Evolutionary conservation across 495 filamentous ascomycete species (phyloP), one percentile per base, ranked within the genome.

Genomic region (Penicillium diatomitis): DNA sequence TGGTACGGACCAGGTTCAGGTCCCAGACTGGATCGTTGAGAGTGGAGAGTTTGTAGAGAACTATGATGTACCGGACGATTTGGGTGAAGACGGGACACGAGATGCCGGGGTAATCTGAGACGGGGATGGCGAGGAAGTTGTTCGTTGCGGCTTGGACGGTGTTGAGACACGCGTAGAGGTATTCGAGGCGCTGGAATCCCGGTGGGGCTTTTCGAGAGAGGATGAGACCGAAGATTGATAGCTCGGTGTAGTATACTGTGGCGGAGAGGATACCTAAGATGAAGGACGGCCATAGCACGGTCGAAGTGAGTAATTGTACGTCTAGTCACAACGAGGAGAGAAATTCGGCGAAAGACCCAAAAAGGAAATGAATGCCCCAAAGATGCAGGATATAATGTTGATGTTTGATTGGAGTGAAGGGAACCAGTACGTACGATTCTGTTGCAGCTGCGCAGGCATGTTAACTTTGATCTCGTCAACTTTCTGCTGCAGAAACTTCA

Each of bases 21-120:
- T 61, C 54, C 57, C 57, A 61, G 5, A 47, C 51, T 1, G 57
- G 51, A 41, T 55, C 51, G 8, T 61, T 50, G 35, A 61, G 45
- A 8, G 52, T 57, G 3, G 57, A 54, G 0, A 61, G 45, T 0
- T 50, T 49, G 29, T 47, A 54, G 4, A 61, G 48, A 0, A 46
- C 34, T 1, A 57, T 37, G 6, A 60, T 10, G 36, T 46, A 57
- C 8, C 51, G 57, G 5, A 49, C 42, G 1, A 49, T n/a, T 27
- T 53, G 49, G 34, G 51, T 47, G 9, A 56, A 32, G 4, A 45
- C 28, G 3, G 48, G 49, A 5, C 48, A 35, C 0, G 54, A 32
- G 5, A 55, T 30, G 12, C 35, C 48, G 5, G 49, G 9, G 34
- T 48, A 57, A 4, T 32, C 49, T 7, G 34, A 27, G 4, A 43